Conservation (phyloP, 108 stramenopile genomes). For the Nitzschia palea region DNA sequence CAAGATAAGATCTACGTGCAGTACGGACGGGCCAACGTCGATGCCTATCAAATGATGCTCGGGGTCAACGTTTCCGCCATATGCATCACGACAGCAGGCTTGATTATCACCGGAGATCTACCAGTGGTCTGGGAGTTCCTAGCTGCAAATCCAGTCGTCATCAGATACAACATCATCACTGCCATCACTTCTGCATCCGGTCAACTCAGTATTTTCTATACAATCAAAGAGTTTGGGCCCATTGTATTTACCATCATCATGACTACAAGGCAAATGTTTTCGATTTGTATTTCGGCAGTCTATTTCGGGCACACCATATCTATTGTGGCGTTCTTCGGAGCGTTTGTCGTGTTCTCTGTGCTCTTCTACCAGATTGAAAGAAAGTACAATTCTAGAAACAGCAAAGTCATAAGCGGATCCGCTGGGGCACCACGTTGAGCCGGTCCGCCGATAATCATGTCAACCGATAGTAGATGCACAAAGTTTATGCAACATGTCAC, state of each 20-base stretch:
- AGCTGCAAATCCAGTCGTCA: slow-evolving; percentile 75
- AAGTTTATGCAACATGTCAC: background rate
- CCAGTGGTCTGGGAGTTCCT: slow-evolving; percentile 91
- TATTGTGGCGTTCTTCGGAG: slow-evolving; percentile 70
- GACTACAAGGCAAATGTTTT: slow-evolving; percentile 96
- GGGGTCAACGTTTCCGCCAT: slow-evolving; percentile 96
- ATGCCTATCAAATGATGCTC: slow-evolving; percentile 99
- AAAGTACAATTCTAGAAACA: slow-evolving; percentile 62
- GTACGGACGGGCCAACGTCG: slow-evolving; percentile 88
- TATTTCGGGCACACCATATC: slow-evolving; percentile 90
- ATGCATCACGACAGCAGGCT: slow-evolving; percentile 86
- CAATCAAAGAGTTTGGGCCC: slow-evolving; percentile 97
- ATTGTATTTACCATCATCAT: slow-evolving; percentile 99
- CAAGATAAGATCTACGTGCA: slow-evolving; percentile 94
- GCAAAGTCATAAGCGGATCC: no score
- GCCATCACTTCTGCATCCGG: slow-evolving; percentile 94
- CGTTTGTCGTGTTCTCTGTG: slow-evolving; percentile 90
- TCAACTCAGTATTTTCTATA: slow-evolving; percentile 96
- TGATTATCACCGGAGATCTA: slow-evolving; percentile 91
- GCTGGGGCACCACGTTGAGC: background rate
- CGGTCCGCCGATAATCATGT: no score
- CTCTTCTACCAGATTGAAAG: slow-evolving; percentile 90
- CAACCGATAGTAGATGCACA: background rate
- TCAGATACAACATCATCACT: slow-evolving; percentile 93
- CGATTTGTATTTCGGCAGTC: slow-evolving; percentile 91